Percentiles rank a stretch among this genome's conserved stretches.
These are phyloP conservation scores for Ogataea saltuana DNA, from an alignment of 805 yeast genomes.

Conservation along the genomic window DNA sequence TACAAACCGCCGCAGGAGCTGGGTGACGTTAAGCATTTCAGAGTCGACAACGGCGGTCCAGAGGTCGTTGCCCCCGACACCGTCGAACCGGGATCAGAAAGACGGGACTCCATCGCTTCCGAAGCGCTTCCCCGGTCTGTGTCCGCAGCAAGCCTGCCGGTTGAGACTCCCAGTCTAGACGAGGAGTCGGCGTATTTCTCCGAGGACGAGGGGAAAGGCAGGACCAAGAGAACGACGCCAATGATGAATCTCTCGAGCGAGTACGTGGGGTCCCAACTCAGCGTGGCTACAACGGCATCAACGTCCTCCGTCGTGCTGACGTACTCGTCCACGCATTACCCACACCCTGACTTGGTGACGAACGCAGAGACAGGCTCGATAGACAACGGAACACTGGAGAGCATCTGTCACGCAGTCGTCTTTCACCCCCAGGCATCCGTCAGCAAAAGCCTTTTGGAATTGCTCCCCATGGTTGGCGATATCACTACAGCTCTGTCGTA, in stretches of 20 bases:
- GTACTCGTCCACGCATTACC: slow-evolving; percentile 46
- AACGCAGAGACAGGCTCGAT: slow-evolving; percentile 48
- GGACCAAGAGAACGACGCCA: slow-evolving; percentile 8
- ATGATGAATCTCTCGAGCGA: slow-evolving; percentile 11
- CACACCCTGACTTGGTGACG: slow-evolving; percentile 61
- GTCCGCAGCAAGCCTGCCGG: not conserved
- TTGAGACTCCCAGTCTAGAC: not conserved
- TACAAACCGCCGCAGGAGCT: slow-evolving; percentile 58
- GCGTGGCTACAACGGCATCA: slow-evolving; percentile 16
- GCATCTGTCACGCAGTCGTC: slow-evolving; percentile 73
- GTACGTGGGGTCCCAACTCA: slow-evolving; percentile 19
- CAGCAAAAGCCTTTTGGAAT: slow-evolving; percentile 44
- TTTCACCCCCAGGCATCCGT: slow-evolving; percentile 46
- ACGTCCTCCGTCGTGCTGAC: slow-evolving; percentile 17
- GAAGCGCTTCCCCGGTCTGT: not conserved
- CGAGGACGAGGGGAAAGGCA: slow-evolving; percentile 6
- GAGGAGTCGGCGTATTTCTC: slow-evolving; percentile 6
- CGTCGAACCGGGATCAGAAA: not conserved
- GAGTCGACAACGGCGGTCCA: slow-evolving; percentile 4
- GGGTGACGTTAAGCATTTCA: slow-evolving; percentile 39
- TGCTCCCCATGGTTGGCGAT: slow-evolving; percentile 58
- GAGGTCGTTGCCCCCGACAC: not conserved
- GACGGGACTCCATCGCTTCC: not conserved
- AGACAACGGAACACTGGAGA: slow-evolving; percentile 61
- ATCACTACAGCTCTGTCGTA: slow-evolving; percentile 44